A percentile compares a stretch with the other conserved stretches of the same genome.
Evolutionary conservation across 805 yeast species (phyloP).

Genomic region (Candida wancherniae): DNA sequence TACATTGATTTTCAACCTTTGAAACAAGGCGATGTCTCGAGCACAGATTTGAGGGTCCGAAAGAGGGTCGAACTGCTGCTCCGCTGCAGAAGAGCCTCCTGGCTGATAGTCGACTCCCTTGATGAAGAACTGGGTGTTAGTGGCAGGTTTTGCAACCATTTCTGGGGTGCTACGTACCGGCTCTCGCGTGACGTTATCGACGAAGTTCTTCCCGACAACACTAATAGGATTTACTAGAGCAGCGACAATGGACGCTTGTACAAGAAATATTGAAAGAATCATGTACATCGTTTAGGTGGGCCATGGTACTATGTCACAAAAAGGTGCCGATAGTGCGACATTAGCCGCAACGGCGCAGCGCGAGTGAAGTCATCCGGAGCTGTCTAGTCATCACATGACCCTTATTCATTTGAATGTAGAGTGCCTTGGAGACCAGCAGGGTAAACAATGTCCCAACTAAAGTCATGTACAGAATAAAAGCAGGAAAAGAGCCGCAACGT

Average conservation of each 20-base stretch:
- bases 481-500: too few relatives aligned
- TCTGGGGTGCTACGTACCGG: slow-evolving; percentile 44
- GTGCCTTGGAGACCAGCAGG: too few relatives aligned
- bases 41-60: slow-evolving; percentile 70
- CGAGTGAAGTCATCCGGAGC: background rate
- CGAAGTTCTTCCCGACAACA: slow-evolving; percentile 65
- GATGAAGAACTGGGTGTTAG: slow-evolving; percentile 52
- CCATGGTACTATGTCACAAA: too few relatives aligned
- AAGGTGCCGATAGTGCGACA: too few relatives aligned
- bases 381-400: background rate
- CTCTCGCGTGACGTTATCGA: slow-evolving; percentile 66
- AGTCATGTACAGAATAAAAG: too few relatives aligned
- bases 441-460: too few relatives aligned
- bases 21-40: slow-evolving; percentile 76
- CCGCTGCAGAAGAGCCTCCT: slow-evolving; percentile 82
- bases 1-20: slow-evolving; percentile 74
- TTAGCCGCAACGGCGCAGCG: too few relatives aligned
- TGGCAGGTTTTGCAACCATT: slow-evolving; percentile 1
- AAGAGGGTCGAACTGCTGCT: slow-evolving; percentile 60
- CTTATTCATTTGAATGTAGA: background rate
- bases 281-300: too few relatives aligned
- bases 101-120: slow-evolving; percentile 95
- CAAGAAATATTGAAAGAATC: slow-evolving; percentile 3
- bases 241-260: slow-evolving; percentile 1
- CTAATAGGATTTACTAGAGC: slow-evolving; percentile 51